These are phyloP conservation scores for barley (Hordeum vulgare) DNA, from an alignment of 176 grass and related monocot species.

Conservation along the genomic window MorexV3_pseudomolecules_assembly NC_058521.1:441278816-441279315, in stretches of 20 bases:
- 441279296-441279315: constrained; percentile 83
- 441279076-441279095: constrained; percentile 10
- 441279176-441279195: background rate
- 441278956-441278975: background rate
- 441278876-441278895: background rate
- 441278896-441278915: background rate
- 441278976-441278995: background rate
- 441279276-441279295: constrained; percentile 99
- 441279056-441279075: background rate
- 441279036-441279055: background rate
- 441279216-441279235: background rate
- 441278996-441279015: background rate
- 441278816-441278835: background rate
- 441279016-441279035: background rate
- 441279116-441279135: constrained; percentile 32
- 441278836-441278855: too few species aligned
- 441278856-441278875: background rate
- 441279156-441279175: background rate
- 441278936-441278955: background rate
- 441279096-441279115: constrained; percentile 26
- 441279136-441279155: constrained; percentile 8
- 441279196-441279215: background rate
- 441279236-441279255: constrained; percentile 59
- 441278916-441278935: too few species aligned
- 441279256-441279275: constrained; percentile 82